Evolutionary conservation across 129 eudicot species (phyloP).

Genomic region (Lactuca saligna): DNA sequence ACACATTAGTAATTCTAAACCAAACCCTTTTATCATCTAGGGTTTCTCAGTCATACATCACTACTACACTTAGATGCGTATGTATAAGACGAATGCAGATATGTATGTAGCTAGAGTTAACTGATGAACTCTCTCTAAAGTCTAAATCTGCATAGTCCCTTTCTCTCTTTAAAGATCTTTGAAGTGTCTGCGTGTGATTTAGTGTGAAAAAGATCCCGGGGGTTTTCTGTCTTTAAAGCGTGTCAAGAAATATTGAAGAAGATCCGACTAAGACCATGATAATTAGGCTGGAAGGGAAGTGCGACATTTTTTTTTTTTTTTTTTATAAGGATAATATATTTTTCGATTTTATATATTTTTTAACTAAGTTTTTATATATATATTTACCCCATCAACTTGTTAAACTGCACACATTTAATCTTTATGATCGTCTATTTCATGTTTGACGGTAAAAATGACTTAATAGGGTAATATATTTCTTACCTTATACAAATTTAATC

Average conservation of each 20-base stretch:
- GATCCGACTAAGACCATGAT: not conserved
- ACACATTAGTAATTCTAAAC: conserved; percentile 38
- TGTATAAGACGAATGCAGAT: conserved; percentile 10
- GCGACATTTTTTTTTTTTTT: too few species aligned
- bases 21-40: conserved; percentile 1
- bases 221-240: not conserved
- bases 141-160: not conserved
- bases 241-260: not conserved
- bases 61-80: not conserved
- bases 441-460: too few species aligned
- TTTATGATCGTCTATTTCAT: too few species aligned
- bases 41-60: conserved; percentile 5
- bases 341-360: too few species aligned
- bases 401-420: too few species aligned
- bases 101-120: not conserved
- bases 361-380: too few species aligned
- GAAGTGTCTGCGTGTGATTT: not conserved
- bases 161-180: not conserved
- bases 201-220: not conserved
- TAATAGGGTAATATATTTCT: too few species aligned
- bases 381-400: too few species aligned
- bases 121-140: not conserved
- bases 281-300: too few species aligned
- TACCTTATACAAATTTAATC: too few species aligned
- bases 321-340: too few species aligned